Conservation (phyloP, 805 yeast species). For the Saturnispora zaruensis region DNA sequence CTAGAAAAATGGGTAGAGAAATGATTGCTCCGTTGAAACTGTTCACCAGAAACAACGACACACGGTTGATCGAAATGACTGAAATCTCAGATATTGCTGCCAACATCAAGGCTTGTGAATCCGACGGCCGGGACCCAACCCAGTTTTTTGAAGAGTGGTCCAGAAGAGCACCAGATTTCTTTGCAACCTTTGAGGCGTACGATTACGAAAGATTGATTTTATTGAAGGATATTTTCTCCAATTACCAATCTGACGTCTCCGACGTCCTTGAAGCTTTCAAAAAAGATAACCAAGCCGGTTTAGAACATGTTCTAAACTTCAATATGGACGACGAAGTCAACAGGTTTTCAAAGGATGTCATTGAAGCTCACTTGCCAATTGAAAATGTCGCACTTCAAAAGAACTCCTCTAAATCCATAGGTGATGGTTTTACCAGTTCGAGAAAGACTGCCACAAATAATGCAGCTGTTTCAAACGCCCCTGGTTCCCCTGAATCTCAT, state of each 20-base stretch:
- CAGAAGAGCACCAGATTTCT: slow-evolving; percentile 65
- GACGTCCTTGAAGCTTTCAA: slow-evolving; percentile 42
- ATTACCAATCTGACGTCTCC: slow-evolving; percentile 52
- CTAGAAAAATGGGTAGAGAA: slow-evolving; percentile 45
- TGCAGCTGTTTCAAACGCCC: neutral
- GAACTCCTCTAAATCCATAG: slow-evolving; percentile 8
- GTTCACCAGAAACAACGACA: slow-evolving; percentile 45
- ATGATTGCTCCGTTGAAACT: slow-evolving; percentile 46
- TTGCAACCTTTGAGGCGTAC: slow-evolving; percentile 64
- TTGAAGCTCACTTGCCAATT: slow-evolving; percentile 23
- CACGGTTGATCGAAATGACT: slow-evolving; percentile 34
- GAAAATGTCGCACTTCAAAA: slow-evolving; percentile 17
- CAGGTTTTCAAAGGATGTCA: slow-evolving; percentile 40
- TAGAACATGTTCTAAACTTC: slow-evolving; percentile 57
- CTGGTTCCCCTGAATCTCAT: slow-evolving; percentile 7
- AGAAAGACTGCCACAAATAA: neutral
- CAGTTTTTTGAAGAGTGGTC: slow-evolving; percentile 60
- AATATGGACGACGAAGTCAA: slow-evolving; percentile 52
- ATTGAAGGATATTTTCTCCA: slow-evolving; percentile 57
- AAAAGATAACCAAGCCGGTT: slow-evolving; percentile 49
- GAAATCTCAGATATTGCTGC: slow-evolving; percentile 26
- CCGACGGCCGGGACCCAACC: slow-evolving; percentile 25
- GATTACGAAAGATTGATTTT: slow-evolving; percentile 55
- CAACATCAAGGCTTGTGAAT: slow-evolving; percentile 16
- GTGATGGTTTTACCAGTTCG: slow-evolving; percentile 17